A percentile compares a stretch with the other conserved stretches of the same genome.
phyloP scores from a whole-genome alignment of 2,329 filamentous ascomycete genomes.

The Apiospora kogelbergensis region DNA sequence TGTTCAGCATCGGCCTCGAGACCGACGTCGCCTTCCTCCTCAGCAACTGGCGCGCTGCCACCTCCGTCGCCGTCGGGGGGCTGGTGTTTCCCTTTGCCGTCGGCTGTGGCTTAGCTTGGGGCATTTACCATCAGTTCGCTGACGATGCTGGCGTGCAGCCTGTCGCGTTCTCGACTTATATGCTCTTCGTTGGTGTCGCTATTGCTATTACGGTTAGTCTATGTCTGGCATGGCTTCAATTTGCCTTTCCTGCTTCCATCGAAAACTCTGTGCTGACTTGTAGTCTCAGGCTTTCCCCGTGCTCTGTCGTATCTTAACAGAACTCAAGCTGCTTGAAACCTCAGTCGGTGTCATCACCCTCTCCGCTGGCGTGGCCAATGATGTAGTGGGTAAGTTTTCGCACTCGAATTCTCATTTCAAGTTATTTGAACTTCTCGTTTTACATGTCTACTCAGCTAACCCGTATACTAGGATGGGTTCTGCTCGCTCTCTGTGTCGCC shows the following conservation, averaged over 20 bases:
- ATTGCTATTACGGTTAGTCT: slow-evolving; percentile 72
- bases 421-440: too few relatives aligned
- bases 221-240: too few relatives aligned
- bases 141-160: slow-evolving; percentile 20
- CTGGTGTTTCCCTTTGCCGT: slow-evolving; percentile 74
- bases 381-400: slow-evolving; percentile 56
- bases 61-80: slow-evolving; percentile 66
- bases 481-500: slow-evolving; percentile 89
- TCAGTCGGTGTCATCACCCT: slow-evolving; percentile 87
- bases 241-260: neutral
- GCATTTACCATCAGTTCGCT: slow-evolving; percentile 66
- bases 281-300: slow-evolving; percentile 68
- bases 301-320: slow-evolving; percentile 88
- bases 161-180: slow-evolving; percentile 42
- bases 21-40: slow-evolving; percentile 68
- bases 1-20: slow-evolving; percentile 75
- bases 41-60: slow-evolving; percentile 69
- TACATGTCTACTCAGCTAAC: neutral
- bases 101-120: slow-evolving; percentile 68
- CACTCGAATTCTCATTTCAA: neutral
- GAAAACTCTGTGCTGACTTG: neutral
- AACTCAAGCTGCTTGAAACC: slow-evolving; percentile 81
- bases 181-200: slow-evolving; percentile 85
- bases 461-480: slow-evolving; percentile 70
- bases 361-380: slow-evolving; percentile 89